phyloP scores from a whole-genome alignment of 305 asterid genomes.

The Rubia peregrina region DNA sequence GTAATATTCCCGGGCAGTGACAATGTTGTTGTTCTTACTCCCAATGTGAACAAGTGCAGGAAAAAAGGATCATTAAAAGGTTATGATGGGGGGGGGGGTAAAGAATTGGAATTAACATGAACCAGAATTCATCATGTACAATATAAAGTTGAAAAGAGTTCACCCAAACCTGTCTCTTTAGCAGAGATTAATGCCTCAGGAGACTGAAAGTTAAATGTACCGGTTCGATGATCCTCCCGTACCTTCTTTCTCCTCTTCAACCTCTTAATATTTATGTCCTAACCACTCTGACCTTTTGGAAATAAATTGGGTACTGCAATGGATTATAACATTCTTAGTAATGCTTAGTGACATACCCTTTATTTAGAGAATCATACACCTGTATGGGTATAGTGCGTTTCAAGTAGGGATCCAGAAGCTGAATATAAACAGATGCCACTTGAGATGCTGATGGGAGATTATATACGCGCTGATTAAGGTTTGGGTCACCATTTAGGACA shows the following conservation, averaged over 20 bases:
- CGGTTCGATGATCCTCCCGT: neutral
- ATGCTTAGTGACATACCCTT: neutral
- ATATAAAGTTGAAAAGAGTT: too few relatives aligned
- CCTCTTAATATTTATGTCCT: neutral
- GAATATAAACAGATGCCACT: neutral
- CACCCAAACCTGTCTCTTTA: too few relatives aligned
- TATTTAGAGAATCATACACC: neutral
- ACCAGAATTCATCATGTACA: too few relatives aligned
- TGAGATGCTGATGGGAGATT: neutral
- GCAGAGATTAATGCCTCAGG: too few relatives aligned
- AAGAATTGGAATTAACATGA: too few relatives aligned
- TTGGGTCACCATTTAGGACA: neutral
- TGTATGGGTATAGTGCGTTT: neutral
- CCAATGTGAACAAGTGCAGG: neutral
- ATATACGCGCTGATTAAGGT: slow-evolving; percentile 1
- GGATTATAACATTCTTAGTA: slow-evolving; percentile 16
- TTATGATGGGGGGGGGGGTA: too few relatives aligned
- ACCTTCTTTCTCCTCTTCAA: neutral
- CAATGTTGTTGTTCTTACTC: too few relatives aligned
- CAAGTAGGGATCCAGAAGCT: neutral
- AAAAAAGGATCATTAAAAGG: too few relatives aligned
- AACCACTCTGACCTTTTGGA: neutral
- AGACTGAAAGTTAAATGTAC: neutral
- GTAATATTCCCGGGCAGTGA: neutral
- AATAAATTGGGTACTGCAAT: slow-evolving; percentile 11